A percentile compares a stretch with the other conserved stretches of the same genome.
These are phyloP conservation scores for Pichia occidentalis DNA, from an alignment of 805 yeast genomes.

Conservation along the genomic window DNA sequence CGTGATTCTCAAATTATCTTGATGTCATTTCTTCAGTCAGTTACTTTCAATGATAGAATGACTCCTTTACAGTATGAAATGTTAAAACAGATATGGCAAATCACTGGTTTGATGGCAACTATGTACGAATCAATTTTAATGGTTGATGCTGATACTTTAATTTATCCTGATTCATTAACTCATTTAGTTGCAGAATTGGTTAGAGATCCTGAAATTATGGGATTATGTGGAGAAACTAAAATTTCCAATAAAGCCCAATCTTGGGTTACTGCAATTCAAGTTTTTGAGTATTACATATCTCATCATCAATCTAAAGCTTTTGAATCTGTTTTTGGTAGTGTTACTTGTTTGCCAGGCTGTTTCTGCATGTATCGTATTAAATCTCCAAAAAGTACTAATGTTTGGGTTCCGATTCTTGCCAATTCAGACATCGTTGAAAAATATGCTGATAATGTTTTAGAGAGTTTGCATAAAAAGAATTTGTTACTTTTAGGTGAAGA, in stretches of 20 bases:
- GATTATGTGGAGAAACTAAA: constrained; percentile 91
- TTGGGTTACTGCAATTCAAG: constrained; percentile 93
- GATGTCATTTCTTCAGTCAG: constrained; percentile 83
- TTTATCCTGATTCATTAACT: constrained; percentile 78
- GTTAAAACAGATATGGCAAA: constrained; percentile 65
- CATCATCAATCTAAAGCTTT: constrained; percentile 94
- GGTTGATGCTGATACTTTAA: constrained; percentile 94
- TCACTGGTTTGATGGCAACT: constrained; percentile 81
- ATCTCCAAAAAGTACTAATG: constrained; percentile 73
- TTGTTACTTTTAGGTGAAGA: constrained; percentile 85
- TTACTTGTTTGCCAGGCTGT: constrained; percentile 94
- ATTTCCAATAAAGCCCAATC: constrained; percentile 74
- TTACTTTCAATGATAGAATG: constrained; percentile 92
- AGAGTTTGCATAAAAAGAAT: constrained; percentile 81
- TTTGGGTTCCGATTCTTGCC: constrained; percentile 91
- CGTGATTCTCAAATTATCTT: constrained; percentile 89
- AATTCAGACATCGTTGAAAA: constrained; percentile 92
- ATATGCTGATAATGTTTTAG: constrained; percentile 78
- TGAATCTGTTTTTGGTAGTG: constrained; percentile 92
- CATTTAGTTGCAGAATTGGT: constrained; percentile 91
- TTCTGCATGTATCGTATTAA: constrained; percentile 88
- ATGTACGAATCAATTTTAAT: constrained; percentile 75
- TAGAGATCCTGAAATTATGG: constrained; percentile 81
- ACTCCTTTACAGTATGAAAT: constrained; percentile 80
- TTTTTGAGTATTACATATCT: constrained; percentile 86